Percentiles rank a stretch among this genome's conserved stretches.
Conservation (phyloP, 345 rosid genomes). For the Melastoma malabathricum region DNA sequence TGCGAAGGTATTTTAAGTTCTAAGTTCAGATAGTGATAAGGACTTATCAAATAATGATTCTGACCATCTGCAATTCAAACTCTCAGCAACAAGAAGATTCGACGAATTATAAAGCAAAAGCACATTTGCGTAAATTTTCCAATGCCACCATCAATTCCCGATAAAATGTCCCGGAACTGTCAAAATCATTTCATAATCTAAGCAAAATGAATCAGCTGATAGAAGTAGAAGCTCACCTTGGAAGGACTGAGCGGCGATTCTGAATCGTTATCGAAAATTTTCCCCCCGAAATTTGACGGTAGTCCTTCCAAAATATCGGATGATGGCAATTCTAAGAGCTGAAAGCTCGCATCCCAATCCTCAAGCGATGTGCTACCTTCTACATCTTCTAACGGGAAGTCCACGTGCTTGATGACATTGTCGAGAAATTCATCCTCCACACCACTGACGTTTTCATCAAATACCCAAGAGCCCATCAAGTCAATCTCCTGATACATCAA, state of each 20-base stretch:
- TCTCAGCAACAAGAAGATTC: too few species aligned
- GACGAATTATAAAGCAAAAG: too few species aligned
- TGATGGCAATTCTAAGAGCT: slow-evolving; percentile 57
- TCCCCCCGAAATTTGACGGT: slow-evolving; percentile 22
- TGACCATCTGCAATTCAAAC: too few species aligned
- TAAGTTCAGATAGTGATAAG: too few species aligned
- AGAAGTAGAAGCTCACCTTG: slow-evolving; percentile 29
- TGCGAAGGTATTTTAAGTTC: too few species aligned
- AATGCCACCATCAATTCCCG: too few species aligned
- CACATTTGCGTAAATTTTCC: too few species aligned
- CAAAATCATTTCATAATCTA: too few species aligned
- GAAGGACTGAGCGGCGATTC: slow-evolving; percentile 11
- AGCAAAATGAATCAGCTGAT: neutral
- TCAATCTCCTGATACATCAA: slow-evolving; percentile 11
- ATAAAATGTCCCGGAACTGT: too few species aligned
- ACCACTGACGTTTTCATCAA: slow-evolving; percentile 37
- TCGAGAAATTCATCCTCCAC: slow-evolving; percentile 44
- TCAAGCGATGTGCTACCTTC: slow-evolving; percentile 24
- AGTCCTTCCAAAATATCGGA: slow-evolving; percentile 32
- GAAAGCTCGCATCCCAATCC: slow-evolving; percentile 57
- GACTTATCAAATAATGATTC: too few species aligned
- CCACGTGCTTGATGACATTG: slow-evolving; percentile 28
- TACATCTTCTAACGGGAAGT: slow-evolving; percentile 49
- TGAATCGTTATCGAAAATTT: slow-evolving; percentile 12
- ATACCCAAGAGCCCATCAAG: slow-evolving; percentile 45